These are phyloP conservation scores for Aegilops speltoides DNA, from an alignment of 176 grass and related monocot species.

Conservation along the genomic window DNA sequence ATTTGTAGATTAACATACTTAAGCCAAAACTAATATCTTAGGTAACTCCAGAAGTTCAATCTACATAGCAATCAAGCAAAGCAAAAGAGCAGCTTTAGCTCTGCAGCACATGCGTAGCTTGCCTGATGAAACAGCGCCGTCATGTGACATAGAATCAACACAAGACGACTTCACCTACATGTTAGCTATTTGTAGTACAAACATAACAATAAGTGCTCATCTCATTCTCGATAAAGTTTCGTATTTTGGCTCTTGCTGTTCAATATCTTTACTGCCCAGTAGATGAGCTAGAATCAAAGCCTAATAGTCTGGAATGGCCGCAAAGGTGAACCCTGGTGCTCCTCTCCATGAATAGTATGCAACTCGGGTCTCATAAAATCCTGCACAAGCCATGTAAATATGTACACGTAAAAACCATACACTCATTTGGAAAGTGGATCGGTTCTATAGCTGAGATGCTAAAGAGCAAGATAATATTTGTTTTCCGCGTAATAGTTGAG, in stretches of 20 bases:
- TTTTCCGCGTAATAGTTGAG: not conserved
- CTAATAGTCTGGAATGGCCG: constrained; percentile 88
- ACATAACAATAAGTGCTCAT: not conserved
- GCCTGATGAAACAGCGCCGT: not conserved
- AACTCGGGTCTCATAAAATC: constrained; percentile 92
- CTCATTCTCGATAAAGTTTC: not conserved
- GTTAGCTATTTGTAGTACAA: not conserved
- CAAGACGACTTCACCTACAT: constrained; percentile 8
- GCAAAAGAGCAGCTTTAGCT: not conserved
- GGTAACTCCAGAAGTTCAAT: not conserved
- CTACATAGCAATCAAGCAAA: constrained; percentile 16
- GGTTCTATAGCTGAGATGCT: not conserved
- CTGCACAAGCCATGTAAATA: constrained; percentile 41
- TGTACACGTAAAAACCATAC: not conserved
- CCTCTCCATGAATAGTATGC: constrained; percentile 98
- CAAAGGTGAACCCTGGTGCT: constrained; percentile 83
- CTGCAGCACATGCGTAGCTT: not conserved
- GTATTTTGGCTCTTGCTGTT: not conserved
- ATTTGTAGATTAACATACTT: not conserved
- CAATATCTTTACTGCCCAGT: constrained; percentile 18
- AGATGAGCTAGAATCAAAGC: not conserved
- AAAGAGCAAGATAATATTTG: not conserved
- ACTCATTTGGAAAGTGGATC: not conserved
- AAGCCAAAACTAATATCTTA: not conserved
- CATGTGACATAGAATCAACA: not conserved